phyloP scores from a whole-genome alignment of 164 flowering plant genomes.

The Liriodendron chinense region DNA sequence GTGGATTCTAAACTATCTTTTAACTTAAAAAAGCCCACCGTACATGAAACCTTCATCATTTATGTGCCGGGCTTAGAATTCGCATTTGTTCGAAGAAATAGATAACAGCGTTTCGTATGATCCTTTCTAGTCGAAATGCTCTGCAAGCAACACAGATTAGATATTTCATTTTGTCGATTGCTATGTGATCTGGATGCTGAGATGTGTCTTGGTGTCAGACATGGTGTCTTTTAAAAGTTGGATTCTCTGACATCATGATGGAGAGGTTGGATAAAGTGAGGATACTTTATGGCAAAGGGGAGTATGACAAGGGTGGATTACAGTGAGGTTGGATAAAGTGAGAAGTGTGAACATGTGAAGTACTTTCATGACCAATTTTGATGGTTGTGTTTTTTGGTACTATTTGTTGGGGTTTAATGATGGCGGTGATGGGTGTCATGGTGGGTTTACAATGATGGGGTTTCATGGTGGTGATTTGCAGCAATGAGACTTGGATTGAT shows the following conservation, averaged over 20 bases:
- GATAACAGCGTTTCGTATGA: neutral
- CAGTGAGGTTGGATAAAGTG: neutral
- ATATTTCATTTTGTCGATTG: neutral
- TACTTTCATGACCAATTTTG: neutral
- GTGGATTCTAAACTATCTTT: neutral
- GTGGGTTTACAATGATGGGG: too few species aligned
- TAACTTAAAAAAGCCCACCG: neutral
- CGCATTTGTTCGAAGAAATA: neutral
- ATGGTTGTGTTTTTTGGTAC: neutral
- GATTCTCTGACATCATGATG: too few species aligned
- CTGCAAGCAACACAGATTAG: neutral
- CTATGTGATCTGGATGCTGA: neutral
- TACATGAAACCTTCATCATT: neutral
- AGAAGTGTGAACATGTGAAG: neutral
- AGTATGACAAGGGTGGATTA: neutral
- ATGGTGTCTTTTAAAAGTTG: too few species aligned
- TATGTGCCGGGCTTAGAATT: neutral
- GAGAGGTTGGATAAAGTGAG: neutral
- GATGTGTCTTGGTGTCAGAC: neutral
- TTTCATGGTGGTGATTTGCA: neutral
- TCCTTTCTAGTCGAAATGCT: neutral
- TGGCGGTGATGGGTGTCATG: neutral
- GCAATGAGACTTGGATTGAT: neutral
- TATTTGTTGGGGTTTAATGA: neutral
- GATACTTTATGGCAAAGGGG: neutral